These are phyloP conservation scores for Trichoderma sp. DNA, from an alignment of 2,329 filamentous ascomycete genomes.

Conservation along the genomic window DNA sequence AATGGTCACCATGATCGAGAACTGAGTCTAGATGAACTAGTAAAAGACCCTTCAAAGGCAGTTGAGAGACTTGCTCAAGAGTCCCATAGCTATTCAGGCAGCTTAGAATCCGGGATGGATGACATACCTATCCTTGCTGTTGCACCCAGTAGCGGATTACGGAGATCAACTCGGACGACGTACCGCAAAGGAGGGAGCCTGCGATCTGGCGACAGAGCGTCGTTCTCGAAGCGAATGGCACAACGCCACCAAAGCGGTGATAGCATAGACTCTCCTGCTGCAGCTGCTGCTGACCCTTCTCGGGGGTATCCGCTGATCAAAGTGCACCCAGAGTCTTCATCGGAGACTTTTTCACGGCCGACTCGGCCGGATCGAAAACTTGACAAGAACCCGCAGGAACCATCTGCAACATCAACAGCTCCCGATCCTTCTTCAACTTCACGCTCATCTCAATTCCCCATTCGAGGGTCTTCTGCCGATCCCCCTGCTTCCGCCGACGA, in stretches of 20 bases:
- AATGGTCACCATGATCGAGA: conserved; percentile 58
- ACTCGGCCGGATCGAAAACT: conserved; percentile 49
- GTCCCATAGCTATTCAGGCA: conserved; percentile 49
- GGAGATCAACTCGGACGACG: conserved; percentile 87
- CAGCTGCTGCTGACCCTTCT: conserved; percentile 49
- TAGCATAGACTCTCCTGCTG: conserved; percentile 33
- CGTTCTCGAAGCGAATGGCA: conserved; percentile 72
- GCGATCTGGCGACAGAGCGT: conserved; percentile 72
- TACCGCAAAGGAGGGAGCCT: conserved; percentile 86
- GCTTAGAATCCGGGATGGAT: conserved; percentile 53
- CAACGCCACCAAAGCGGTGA: conserved; percentile 65
- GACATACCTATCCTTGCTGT: conserved; percentile 87
- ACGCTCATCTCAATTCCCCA: conserved; percentile 40
- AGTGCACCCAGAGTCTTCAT: conserved; percentile 70
- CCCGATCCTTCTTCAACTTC: conserved; percentile 28
- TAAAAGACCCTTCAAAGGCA: conserved; percentile 74
- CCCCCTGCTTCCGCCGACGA: conserved; percentile 59
- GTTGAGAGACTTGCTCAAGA: conserved; percentile 70
- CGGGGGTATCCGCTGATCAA: conserved; percentile 58
- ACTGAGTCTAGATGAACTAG: conserved; percentile 76
- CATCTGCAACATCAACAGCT: conserved; percentile 21
- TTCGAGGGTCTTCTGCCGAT: conserved; percentile 41
- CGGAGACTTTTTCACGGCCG: conserved; percentile 66
- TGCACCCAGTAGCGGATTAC: conserved; percentile 74
- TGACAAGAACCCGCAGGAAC: conserved; percentile 52